Base-by-base conservation (phyloP, 768 basidiomycete genomes). In the Russula earlei region DNA sequence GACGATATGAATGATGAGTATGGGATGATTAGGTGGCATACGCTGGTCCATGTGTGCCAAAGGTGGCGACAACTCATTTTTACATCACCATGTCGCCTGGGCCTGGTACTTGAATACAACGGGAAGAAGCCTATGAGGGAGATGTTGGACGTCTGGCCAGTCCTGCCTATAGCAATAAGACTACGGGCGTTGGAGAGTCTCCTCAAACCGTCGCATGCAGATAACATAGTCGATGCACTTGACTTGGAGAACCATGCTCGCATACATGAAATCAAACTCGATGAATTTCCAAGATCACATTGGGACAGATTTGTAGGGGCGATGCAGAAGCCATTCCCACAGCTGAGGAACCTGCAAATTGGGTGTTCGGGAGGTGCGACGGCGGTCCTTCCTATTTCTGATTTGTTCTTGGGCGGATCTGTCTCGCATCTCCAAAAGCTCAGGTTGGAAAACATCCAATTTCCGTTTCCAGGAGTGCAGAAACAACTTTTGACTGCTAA, bases 351-450 rank as follows among this genome's bases (percentile, higher is more conserved):
- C 33, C 19, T 47, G 19, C 4, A n/a, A 5, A 15, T 20, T 20
- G n/a, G n/a, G n/a, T 33, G 2, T 1, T 20, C 2, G 1, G 4
- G 7, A 2, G 0, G 20, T 20, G 12, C 2, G 9, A 12, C 5
- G 3, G 10, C 19, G 5, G 31, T 14, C 31, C n/a, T n/a, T n/a
- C n/a, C n/a, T n/a, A n/a, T 47, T 20, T 31, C 19, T 29, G n/a
- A 22, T 20, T 47, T 19, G 9, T 33, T 47, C 17, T 33, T 47
- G 29, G 31, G 46, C 19, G 31, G 46, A 33, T 47, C 46, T 20
- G 46, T 31, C 5, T 19, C 46, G 5, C 29, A 8, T 22, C 31
- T 47, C 6, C 46, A 11, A 33, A 20, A n/a, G 0, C 11, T 33
- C 10, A 5, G 5, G 11, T 8, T 47, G 29, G 2, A 14, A 11